phyloP scores from a whole-genome alignment of 805 yeast genomes.

The Phaffomyces opuntiae region DNA sequence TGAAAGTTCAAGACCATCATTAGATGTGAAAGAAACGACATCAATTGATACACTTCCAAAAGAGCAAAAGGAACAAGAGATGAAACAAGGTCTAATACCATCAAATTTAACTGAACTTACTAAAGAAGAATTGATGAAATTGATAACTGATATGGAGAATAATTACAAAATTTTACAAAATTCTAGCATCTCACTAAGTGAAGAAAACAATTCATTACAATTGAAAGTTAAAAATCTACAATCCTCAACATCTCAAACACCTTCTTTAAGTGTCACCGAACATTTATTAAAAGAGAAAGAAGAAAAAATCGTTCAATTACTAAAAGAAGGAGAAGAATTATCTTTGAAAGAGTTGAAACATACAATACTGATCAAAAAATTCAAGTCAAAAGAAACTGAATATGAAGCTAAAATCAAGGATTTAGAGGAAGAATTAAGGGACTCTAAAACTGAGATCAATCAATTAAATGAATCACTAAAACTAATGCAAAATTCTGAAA shows the following conservation, averaged over 20 bases:
- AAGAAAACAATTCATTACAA: constrained; percentile 19
- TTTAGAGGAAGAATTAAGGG: constrained; percentile 8
- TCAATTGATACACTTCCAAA: background rate
- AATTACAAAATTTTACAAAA: constrained; percentile 10
- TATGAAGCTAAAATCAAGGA: constrained; percentile 28
- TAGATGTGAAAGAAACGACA: background rate
- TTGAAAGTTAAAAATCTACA: constrained; percentile 12
- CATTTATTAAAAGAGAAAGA: constrained; percentile 38
- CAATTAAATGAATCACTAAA: constrained; percentile 21
- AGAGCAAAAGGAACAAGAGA: background rate
- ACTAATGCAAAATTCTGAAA: constrained; percentile 20
- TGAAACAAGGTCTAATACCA: constrained; percentile 5
- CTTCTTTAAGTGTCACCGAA: constrained; percentile 14
- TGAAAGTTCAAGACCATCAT: constrained; percentile 2
- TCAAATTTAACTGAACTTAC: constrained; percentile 8
- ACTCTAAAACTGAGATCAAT: constrained; percentile 20
- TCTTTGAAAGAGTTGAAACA: constrained; percentile 65
- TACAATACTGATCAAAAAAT: constrained; percentile 56
- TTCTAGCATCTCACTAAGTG: constrained; percentile 11
- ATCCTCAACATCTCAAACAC: background rate
- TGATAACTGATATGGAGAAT: constrained; percentile 12
- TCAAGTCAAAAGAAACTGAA: constrained; percentile 41
- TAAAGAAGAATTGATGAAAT: constrained; percentile 11
- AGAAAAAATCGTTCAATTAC: constrained; percentile 52
- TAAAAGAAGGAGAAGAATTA: constrained; percentile 70